Percentiles rank a stretch among this genome's conserved stretches.
Evolutionary conservation across 129 eudicot genomes (phyloP).

Genomic region (carrot (Daucus carota)): DH1_v3.0 NC_030386.2:32506501-32507000

Average conservation of each 20-base stretch:
- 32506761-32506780: conserved; percentile 73
- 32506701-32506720: neutral
- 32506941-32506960: conserved; percentile 14
- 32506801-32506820: conserved; percentile 63
- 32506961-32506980: conserved; percentile 10
- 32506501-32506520: too few relatives aligned
- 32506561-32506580: too few relatives aligned
- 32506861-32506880: neutral
- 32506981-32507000: conserved; percentile 13
- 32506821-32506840: neutral
- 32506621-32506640: too few relatives aligned
- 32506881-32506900: neutral
- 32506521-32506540: too few relatives aligned
- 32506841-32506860: neutral
- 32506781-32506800: conserved; percentile 88
- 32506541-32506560: too few relatives aligned
- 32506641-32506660: too few relatives aligned
- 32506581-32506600: too few relatives aligned
- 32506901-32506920: neutral
- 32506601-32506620: too few relatives aligned
- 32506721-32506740: conserved; percentile 74
- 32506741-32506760: conserved; percentile 87
- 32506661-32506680: too few relatives aligned
- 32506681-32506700: too few relatives aligned
- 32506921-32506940: neutral